Evolutionary conservation across 192 early-diverging fungal species (phyloP).

Genomic region (Coemansia sp.): DNA sequence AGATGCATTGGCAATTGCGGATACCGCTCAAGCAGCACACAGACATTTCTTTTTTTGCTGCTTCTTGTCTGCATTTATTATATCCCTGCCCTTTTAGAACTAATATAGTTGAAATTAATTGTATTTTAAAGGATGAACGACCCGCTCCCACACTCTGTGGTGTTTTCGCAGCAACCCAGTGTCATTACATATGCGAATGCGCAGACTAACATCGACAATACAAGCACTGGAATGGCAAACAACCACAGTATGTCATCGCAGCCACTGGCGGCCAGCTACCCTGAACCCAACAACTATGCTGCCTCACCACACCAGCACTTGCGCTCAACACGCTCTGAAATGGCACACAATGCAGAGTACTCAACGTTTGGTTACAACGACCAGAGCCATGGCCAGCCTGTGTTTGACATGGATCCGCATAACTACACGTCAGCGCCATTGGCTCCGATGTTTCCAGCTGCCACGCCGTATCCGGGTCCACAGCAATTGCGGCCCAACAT

Average conservation of each 20-base stretch:
- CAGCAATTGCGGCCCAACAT: neutral
- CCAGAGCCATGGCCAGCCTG: neutral
- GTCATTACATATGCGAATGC: neutral
- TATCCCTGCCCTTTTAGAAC: neutral
- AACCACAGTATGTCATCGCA: neutral
- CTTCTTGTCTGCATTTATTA: neutral
- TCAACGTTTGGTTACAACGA: neutral
- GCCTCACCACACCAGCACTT: neutral
- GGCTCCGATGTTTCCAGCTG: neutral
- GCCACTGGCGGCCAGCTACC: neutral
- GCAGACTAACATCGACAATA: neutral
- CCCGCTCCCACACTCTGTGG: conserved; percentile 1
- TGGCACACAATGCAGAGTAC: neutral
- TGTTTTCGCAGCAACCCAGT: neutral
- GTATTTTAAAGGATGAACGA: neutral
- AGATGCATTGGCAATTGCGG: neutral
- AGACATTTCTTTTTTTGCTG: neutral
- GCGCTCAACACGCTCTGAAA: neutral
- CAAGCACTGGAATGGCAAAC: neutral
- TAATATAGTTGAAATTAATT: neutral
- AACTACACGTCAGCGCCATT: neutral
- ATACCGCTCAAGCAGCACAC: neutral
- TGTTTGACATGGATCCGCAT: neutral
- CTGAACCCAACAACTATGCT: neutral
- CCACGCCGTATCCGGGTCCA: neutral